These are phyloP conservation scores for Adansonia madagascariensis DNA, from an alignment of 441 rosid species.

Conservation along the genomic window DNA sequence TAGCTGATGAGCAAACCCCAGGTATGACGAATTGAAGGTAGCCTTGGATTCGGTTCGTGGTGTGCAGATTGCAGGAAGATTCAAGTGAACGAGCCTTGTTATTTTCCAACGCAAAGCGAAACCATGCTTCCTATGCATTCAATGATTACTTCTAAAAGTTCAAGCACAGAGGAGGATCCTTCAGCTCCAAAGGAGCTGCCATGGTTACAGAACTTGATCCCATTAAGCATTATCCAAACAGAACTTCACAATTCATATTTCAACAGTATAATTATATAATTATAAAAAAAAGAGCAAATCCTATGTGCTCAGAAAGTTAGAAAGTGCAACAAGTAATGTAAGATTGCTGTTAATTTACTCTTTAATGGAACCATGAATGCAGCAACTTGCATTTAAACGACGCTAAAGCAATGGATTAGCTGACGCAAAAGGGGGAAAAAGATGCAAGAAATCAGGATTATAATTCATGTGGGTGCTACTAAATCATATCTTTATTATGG, in stretches of 20 bases:
- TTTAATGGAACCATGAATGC: neutral
- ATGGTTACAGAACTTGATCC: conserved; percentile 68
- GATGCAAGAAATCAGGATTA: neutral
- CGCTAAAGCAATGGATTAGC: conserved; percentile 12
- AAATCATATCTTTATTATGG: neutral
- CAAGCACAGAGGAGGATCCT: conserved; percentile 64
- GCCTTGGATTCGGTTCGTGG: conserved; percentile 68
- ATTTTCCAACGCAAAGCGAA: conserved; percentile 59
- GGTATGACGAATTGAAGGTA: conserved; percentile 56
- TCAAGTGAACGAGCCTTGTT: conserved; percentile 59
- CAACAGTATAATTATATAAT: neutral
- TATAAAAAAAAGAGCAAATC: neutral
- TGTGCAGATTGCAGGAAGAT: conserved; percentile 65
- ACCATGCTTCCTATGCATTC: conserved; percentile 66
- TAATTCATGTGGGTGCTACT: conserved; percentile 1
- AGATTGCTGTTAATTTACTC: conserved; percentile 16
- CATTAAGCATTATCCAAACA: conserved; percentile 42
- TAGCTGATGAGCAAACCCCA: conserved; percentile 76
- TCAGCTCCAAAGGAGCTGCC: conserved; percentile 74
- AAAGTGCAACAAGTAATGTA: conserved; percentile 8
- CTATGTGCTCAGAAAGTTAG: conserved; percentile 35
- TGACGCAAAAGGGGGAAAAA: neutral
- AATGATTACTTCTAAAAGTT: conserved; percentile 67
- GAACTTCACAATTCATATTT: neutral
- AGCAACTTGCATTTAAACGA: conserved; percentile 13